phyloP scores from a whole-genome alignment of 169 alveolate genomes.

The Fabrea salina region DNA sequence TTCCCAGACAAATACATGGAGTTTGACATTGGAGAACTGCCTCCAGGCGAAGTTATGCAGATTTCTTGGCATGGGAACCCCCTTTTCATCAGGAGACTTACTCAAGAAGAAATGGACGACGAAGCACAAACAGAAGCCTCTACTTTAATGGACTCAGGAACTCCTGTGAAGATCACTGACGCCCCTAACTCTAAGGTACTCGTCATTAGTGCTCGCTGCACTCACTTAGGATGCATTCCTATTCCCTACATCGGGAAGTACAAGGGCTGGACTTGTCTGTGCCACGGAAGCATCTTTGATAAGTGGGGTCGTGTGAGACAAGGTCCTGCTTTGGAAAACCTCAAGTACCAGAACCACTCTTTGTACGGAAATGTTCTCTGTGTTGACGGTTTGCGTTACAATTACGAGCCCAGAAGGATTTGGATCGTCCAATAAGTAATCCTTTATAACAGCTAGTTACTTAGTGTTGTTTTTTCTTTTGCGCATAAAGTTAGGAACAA shows the following conservation, averaged over 20 bases:
- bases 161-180: constrained; percentile 57
- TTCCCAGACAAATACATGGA: constrained; percentile 79
- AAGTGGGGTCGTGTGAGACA: constrained; percentile 79
- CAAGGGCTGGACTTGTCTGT: constrained; percentile 79
- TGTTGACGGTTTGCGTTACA: constrained; percentile 17
- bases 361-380: constrained; percentile 33
- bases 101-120: constrained; percentile 64
- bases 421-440: constrained; percentile 33
- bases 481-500: background rate
- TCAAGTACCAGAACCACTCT: constrained; percentile 39
- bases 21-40: constrained; percentile 75
- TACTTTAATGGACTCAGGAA: constrained; percentile 56
- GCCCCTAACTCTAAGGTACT: constrained; percentile 77
- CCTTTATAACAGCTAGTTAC: too few species aligned
- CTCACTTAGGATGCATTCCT: constrained; percentile 84
- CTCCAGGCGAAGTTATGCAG: constrained; percentile 84
- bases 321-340: constrained; percentile 78
- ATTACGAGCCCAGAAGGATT: constrained; percentile 37
- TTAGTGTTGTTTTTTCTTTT: background rate
- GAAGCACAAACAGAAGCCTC: constrained; percentile 51
- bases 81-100: constrained; percentile 75
- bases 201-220: constrained; percentile 77
- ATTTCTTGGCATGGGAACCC: constrained; percentile 82
- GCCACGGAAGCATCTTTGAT: constrained; percentile 83
- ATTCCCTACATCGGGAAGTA: constrained; percentile 81